A percentile compares a stretch with the other conserved stretches of the same genome.
phyloP scores from a whole-genome alignment of 2,329 filamentous ascomycete genomes.

The Ceratocystiopsis minuta region DNA sequence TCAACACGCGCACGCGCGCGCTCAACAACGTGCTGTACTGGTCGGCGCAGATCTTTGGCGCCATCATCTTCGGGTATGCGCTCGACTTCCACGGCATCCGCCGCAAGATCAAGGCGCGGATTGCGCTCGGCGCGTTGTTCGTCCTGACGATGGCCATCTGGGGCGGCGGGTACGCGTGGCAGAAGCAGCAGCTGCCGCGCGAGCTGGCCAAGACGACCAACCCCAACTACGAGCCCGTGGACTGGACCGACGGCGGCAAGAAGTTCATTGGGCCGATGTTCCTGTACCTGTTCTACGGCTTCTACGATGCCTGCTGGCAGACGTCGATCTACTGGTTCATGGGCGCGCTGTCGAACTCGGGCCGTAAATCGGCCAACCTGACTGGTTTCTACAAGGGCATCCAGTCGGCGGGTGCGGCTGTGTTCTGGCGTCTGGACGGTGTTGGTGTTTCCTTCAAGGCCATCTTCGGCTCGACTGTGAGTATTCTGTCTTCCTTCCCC shows the following conservation, averaged over 20 bases:
- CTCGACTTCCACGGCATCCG: constrained; percentile 44
- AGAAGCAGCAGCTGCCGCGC: constrained; percentile 40
- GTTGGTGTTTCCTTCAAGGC: constrained; percentile 44
- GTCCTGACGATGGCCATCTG: constrained; percentile 59
- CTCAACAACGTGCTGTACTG: constrained; percentile 70
- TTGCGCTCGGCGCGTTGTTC: constrained; percentile 42
- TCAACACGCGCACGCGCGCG: constrained; percentile 54
- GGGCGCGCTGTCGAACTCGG: constrained; percentile 82
- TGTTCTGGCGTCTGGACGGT: constrained; percentile 55
- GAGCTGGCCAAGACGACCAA: constrained; percentile 13
- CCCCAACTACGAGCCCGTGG: constrained; percentile 19
- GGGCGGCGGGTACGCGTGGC: constrained; percentile 69
- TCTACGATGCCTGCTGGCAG: constrained; percentile 83
- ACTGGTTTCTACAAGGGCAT: constrained; percentile 40
- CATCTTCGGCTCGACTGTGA: constrained; percentile 44
- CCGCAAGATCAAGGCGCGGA: constrained; percentile 50
- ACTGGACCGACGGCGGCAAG: constrained; percentile 45
- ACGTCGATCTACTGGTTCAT: constrained; percentile 91
- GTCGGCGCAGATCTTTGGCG: constrained; percentile 59
- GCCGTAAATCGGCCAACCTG: constrained; percentile 80
- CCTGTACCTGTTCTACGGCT: constrained; percentile 77
- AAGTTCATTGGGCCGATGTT: constrained; percentile 63
- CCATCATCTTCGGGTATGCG: constrained; percentile 51
- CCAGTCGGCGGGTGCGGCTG: constrained; percentile 69
- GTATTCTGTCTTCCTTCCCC: no score